Evolutionary conservation across 2,329 filamentous ascomycete genomes (phyloP).

Genomic region (Oidium heveae): DNA sequence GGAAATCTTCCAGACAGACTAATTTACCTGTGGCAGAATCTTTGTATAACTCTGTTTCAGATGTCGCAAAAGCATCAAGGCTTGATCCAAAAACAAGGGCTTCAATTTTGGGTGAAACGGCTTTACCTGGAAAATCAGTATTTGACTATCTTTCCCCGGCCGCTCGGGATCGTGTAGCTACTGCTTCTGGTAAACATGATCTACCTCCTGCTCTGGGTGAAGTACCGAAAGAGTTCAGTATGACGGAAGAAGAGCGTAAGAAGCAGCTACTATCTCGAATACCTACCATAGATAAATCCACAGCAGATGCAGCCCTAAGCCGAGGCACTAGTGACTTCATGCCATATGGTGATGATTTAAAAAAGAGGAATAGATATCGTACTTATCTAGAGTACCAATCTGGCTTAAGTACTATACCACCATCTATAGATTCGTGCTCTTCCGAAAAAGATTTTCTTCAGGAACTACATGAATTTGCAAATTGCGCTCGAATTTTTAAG

Average conservation of each 20-base stretch:
- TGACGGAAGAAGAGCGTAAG: constrained; percentile 36
- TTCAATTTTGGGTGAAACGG: constrained; percentile 53
- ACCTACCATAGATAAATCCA: constrained; percentile 38
- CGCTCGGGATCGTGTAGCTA: constrained; percentile 50
- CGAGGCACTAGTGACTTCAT: constrained; percentile 42
- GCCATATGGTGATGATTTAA: constrained; percentile 64
- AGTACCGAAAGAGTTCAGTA: constrained; percentile 35
- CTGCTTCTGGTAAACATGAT: constrained; percentile 47
- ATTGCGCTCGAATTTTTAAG: constrained; percentile 59
- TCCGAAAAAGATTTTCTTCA: constrained; percentile 50
- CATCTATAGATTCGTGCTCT: constrained; percentile 20
- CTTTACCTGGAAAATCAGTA: constrained; percentile 73
- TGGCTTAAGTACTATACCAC: constrained; percentile 30
- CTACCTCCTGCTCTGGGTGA: constrained; percentile 60
- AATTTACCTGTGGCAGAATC: constrained; percentile 14
- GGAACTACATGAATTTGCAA: constrained; percentile 51
- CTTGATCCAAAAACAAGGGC: constrained; percentile 57
- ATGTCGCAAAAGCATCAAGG: constrained; percentile 51
- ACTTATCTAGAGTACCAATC: constrained; percentile 57
- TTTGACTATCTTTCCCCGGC: constrained; percentile 75
- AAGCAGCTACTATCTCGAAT: constrained; percentile 31
- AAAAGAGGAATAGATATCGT: constrained; percentile 59
- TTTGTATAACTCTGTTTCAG: constrained; percentile 39
- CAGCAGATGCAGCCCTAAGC: constrained; percentile 41
- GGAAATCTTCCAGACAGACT: constrained; percentile 36